Evolutionary conservation across 1,139 yeast genomes (phyloP), one percentile per base, ranked within the genome.

Genomic region (Candida tropicalis): DNA sequence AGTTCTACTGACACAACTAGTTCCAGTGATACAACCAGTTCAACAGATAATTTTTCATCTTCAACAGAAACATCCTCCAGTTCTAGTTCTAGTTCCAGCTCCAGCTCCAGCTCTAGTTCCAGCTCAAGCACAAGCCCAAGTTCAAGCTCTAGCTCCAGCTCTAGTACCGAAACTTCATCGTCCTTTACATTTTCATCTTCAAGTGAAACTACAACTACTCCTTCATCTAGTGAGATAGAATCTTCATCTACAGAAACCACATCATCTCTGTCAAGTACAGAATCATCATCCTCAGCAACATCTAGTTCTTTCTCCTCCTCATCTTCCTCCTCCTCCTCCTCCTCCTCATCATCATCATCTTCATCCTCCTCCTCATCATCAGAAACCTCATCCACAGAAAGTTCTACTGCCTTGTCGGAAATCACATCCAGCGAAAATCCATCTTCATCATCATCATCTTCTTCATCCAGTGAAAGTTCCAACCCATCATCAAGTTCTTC

Each of bases 101-200:
- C 34, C 11, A 38, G 40, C n/a, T n/a, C n/a, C n/a, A n/a, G n/a
- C n/a, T n/a, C n/a, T n/a, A n/a, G n/a, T n/a, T n/a, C n/a, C n/a
- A n/a, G n/a, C n/a, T n/a, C n/a, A n/a, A n/a, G n/a, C n/a, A n/a
- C n/a, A n/a, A n/a, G n/a, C n/a, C n/a, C n/a, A n/a, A n/a, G n/a
- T 32, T 23, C 39, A 2, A 39, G 46, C 28, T 39, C 41, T 34
- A 43, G 44, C 28, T 34, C 39, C 10, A 46, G 39, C 35, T 29
- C 41, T 4, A 42, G 37, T 18, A n/a, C n/a, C n/a, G 18, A 5
- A 20, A 56, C 61, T 11, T 51, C 52, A 40, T 28, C 51, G 10
- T 38, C 46, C 7, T 36, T 39, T 24, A 24, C 46, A 17, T 37
- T 40, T 13, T 15, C 42, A 13, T 31, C 41, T 11, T 25, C 45